Percentiles rank a stretch among this genome's conserved stretches.
phyloP scores from a whole-genome alignment of 2,329 filamentous ascomycete genomes.

The Leptographium lundbergii region DNA sequence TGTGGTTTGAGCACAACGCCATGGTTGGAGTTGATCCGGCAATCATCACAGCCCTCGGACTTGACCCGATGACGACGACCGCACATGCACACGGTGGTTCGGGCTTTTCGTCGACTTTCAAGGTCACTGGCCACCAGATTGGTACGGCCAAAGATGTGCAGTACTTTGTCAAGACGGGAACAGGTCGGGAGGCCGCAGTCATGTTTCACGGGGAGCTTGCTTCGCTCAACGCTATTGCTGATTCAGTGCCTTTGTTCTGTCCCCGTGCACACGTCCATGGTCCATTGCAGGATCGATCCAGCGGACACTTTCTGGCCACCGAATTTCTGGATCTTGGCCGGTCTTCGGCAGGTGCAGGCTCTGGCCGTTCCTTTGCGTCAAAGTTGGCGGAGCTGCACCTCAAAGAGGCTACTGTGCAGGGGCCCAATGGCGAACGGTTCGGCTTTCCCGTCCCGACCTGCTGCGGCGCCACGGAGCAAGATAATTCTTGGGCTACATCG shows the following conservation, averaged over 20 bases:
- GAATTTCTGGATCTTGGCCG: constrained; percentile 62
- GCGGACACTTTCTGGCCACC: constrained; percentile 50
- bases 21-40: constrained; percentile 43
- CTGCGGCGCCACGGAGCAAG: constrained; percentile 73
- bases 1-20: background rate
- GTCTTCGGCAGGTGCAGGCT: constrained; percentile 24
- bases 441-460: constrained; percentile 79
- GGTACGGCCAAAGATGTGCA: constrained; percentile 7
- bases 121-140: constrained; percentile 15
- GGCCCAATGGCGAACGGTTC: constrained; percentile 52
- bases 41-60: constrained; percentile 45
- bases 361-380: constrained; percentile 49
- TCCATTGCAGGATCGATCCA: constrained; percentile 36
- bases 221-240: constrained; percentile 71
- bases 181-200: constrained; percentile 41
- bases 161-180: constrained; percentile 64
- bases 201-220: constrained; percentile 76
- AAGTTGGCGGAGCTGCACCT: constrained; percentile 73
- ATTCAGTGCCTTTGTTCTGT: constrained; percentile 59
- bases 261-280: constrained; percentile 67
- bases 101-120: constrained; percentile 53
- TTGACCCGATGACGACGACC: constrained; percentile 40
- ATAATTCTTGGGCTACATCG: constrained; percentile 57
- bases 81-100: constrained; percentile 52
- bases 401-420: constrained; percentile 50